phyloP scores from a whole-genome alignment of 352 stramenopile species.

The Phytophthora cryptogea region DNA sequence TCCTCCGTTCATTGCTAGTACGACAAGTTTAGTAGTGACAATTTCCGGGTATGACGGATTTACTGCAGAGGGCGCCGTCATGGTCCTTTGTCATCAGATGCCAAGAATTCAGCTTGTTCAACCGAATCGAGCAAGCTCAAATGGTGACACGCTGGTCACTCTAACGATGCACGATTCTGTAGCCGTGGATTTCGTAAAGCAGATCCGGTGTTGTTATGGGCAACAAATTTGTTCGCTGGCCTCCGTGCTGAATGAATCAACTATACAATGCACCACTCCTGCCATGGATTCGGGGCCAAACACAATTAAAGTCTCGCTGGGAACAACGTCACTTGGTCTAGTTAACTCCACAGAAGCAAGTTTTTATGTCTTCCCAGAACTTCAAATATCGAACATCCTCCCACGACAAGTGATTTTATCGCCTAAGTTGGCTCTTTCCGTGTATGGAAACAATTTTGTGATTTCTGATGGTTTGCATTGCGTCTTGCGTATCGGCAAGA shows the following conservation, averaged over 20 bases:
- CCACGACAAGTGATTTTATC: conserved; percentile 23
- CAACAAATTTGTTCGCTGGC: conserved; percentile 22
- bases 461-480: conserved; percentile 25
- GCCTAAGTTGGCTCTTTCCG: conserved; percentile 16
- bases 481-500: conserved; percentile 26
- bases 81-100: conserved; percentile 21
- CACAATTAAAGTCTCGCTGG: conserved; percentile 29
- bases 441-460: conserved; percentile 35
- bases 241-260: conserved; percentile 15
- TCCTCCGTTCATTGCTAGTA: conserved; percentile 26
- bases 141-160: conserved; percentile 21
- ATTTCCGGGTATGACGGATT: conserved; percentile 41
- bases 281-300: conserved; percentile 8
- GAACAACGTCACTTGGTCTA: conserved; percentile 3
- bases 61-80: conserved; percentile 16
- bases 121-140: conserved; percentile 23
- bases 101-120: conserved; percentile 26
- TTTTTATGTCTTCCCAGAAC: conserved; percentile 30
- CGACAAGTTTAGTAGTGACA: conserved; percentile 25
- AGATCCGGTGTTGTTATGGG: conserved; percentile 40
- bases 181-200: conserved; percentile 8
- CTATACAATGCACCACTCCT: conserved; percentile 30
- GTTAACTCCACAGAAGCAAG: conserved; percentile 41
- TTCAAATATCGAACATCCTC: conserved; percentile 29
- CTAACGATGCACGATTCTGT: conserved; percentile 20